A percentile compares a stretch with the other conserved stretches of the same genome.
Conservation (phyloP, 73 alveolate genomes). For the Blepharisma japonicum region DNA sequence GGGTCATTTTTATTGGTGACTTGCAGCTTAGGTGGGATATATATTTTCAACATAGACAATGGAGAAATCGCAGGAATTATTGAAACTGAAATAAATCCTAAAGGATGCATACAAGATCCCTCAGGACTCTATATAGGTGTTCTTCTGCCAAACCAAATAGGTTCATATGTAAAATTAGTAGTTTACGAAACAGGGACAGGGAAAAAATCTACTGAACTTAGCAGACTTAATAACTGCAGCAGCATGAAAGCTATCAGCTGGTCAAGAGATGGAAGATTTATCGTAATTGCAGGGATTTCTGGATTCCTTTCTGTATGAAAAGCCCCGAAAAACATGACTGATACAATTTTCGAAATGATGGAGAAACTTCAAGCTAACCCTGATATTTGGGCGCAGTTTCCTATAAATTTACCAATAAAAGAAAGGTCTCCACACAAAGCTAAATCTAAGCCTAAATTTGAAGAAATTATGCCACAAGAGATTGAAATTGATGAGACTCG, state of each 20-base stretch:
- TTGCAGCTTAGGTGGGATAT: slow-evolving; percentile 22
- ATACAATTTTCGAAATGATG: slow-evolving; percentile 1
- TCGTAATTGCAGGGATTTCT: neutral
- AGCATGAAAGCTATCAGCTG: neutral
- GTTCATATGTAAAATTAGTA: neutral
- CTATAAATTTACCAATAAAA: neutral
- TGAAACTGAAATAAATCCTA: neutral
- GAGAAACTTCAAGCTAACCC: slow-evolving; percentile 16
- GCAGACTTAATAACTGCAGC: slow-evolving; percentile 9
- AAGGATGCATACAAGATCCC: slow-evolving; percentile 13
- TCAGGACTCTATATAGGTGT: slow-evolving; percentile 9
- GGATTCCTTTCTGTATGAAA: slow-evolving; percentile 13
- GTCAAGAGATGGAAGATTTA: slow-evolving; percentile 3
- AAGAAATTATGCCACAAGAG: neutral
- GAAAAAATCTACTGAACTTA: slow-evolving; percentile 19
- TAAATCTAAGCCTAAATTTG: neutral
- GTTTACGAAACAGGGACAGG: slow-evolving; percentile 18
- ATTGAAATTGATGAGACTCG: no score
- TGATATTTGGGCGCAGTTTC: neutral
- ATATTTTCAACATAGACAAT: neutral
- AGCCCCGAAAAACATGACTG: neutral
- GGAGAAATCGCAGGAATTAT: slow-evolving; percentile 12
- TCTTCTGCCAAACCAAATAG: no score
- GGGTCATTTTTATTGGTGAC: neutral
- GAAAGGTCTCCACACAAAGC: neutral